phyloP scores from a whole-genome alignment of 2,329 filamentous ascomycete species.

The Aspergillus novofumigatus region DNA sequence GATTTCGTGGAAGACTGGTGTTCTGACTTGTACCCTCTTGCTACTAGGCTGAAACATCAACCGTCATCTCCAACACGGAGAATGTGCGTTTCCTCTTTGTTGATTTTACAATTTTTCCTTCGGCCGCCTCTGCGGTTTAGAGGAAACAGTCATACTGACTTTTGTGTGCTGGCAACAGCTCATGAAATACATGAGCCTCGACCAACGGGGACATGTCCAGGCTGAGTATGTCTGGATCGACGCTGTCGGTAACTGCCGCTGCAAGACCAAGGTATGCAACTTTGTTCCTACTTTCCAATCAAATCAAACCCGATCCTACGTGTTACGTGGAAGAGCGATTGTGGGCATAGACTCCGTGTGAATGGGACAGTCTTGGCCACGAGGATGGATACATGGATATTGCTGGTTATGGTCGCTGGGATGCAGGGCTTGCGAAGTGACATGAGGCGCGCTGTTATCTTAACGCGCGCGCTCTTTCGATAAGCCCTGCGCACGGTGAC shows the following conservation, averaged over 20 bases:
- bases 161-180: constrained; percentile 55
- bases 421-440: not conserved
- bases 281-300: not conserved
- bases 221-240: constrained; percentile 99
- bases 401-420: no score
- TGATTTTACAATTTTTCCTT: constrained; percentile 25
- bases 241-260: constrained; percentile 74
- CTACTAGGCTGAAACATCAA: constrained; percentile 35
- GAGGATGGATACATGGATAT: not conserved
- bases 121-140: constrained; percentile 25
- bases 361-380: not conserved
- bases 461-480: constrained; percentile 11
- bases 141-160: constrained; percentile 40
- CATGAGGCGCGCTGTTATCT: constrained; percentile 1
- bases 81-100: constrained; percentile 39
- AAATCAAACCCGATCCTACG: not conserved
- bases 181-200: constrained; percentile 84
- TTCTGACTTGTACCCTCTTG: constrained; percentile 31
- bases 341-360: not conserved
- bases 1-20: constrained; percentile 5
- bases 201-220: constrained; percentile 83
- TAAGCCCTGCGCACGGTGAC: constrained; percentile 26
- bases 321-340: constrained; percentile 3
- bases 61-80: constrained; percentile 45
- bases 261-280: constrained; percentile 86